A percentile compares a stretch with the other conserved stretches of the same genome.
Evolutionary conservation across 306 rosid genomes (phyloP).

Genomic region (Sophora flavescens): DNA sequence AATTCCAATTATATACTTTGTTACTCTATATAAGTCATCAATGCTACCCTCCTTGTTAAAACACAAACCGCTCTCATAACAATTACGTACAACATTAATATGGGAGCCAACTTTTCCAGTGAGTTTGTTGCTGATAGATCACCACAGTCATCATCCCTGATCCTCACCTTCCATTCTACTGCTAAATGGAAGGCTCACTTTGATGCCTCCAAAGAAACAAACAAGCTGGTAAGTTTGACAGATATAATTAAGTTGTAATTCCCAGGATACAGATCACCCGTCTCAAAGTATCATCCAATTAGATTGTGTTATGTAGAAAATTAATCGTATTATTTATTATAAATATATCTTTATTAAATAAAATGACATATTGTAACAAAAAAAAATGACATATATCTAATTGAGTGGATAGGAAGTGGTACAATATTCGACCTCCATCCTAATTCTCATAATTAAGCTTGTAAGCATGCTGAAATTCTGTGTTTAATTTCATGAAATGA

Average conservation of each 20-base stretch:
- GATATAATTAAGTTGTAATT: not conserved
- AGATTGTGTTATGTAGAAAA: too few relatives aligned
- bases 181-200: constrained; percentile 67
- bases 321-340: too few relatives aligned
- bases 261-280: too few relatives aligned
- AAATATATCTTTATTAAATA: too few relatives aligned
- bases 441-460: too few relatives aligned
- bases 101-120: constrained; percentile 60
- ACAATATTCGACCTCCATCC: too few relatives aligned
- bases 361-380: too few relatives aligned
- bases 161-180: constrained; percentile 58
- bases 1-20: not conserved
- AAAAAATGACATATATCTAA: too few relatives aligned
- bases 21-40: not conserved
- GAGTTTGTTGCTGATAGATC: constrained; percentile 29
- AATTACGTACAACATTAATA: constrained; percentile 34
- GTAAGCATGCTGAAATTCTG: too few relatives aligned
- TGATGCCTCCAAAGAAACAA: constrained; percentile 55
- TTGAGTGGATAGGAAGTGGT: too few relatives aligned
- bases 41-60: not conserved
- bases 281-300: too few relatives aligned
- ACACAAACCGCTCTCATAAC: not conserved
- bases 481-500: not conserved
- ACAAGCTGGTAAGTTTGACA: constrained; percentile 67
- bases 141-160: constrained; percentile 38